Evolutionary conservation across 2,329 filamentous ascomycete genomes (phyloP), one percentile per base, ranked within the genome.

Genomic region (Fusarium beomiforme): DNA sequence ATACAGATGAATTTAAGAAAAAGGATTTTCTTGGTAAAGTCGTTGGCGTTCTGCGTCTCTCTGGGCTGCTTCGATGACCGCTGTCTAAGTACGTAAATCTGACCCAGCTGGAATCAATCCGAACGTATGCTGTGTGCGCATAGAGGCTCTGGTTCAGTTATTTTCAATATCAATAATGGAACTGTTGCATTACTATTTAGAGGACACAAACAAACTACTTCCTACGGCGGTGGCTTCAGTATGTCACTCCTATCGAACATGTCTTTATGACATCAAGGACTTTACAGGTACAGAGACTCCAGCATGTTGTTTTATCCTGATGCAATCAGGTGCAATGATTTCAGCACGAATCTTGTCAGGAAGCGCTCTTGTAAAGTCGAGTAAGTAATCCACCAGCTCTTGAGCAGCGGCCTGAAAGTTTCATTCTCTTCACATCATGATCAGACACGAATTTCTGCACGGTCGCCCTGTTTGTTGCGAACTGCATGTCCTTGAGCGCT

Each of bases 1-100:
- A 3, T 9, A 4, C 8, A 8, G 13, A 16, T 0, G 21, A 36
- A 1, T 1, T 3, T 9, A 5, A n/a, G 47, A 50, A 50, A 24
- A 50, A 31, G 24, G 12, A n/a, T 9, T 24, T 50, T 16, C 21
- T 24, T 9, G 12, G n/a, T 6, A 4, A 8, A 36, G 21, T 36
- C 21, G 31, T 50, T 36, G 21, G 31, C 8, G 4, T 34, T 50
- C 47, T 36, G 8, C 12, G 8, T 34, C 29, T 11, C 2, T n/a
- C 6, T 36, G 11, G 12, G 10, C 26, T 29, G 29, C 29, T 10
- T 29, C 29, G 29, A 29, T 10, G 29, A 29, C 29, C 8, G 5
- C 29, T 29, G 29, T 29, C 29, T 29, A 29, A 10, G 29, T 29
- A 9, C 29, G 8, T 8, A 29, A 29, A 29, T 29, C 11, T 29